Base-by-base conservation (phyloP, 2,329 filamentous ascomycete species). In the Clonostachys sp. region DNA sequence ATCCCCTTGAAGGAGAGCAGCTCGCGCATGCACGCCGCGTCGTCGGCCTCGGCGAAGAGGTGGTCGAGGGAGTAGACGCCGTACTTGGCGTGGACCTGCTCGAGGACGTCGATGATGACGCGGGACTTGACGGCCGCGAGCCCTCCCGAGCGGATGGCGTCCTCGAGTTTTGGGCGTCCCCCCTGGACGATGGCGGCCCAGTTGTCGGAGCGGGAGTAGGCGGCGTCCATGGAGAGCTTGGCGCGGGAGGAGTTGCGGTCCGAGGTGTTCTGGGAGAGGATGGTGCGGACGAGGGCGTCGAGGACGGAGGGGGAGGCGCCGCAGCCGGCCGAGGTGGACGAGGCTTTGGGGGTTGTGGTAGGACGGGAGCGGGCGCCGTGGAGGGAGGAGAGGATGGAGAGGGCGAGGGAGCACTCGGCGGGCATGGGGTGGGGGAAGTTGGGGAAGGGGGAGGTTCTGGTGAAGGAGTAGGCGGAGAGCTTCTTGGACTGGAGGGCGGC, bases 101-200 rank as follows among this genome's bases (percentile, higher is more conserved):
- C 68, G 56, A 51, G 68, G 46, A 90, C 84, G 35, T 68, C 65
- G 53, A 91, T 80, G 55, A 92, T 88, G 55, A 84, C 81, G 49
- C 79, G 83, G 58, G 82, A 87, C 65, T 92, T 94, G n/a, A 80
- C 73, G 35, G 78, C 77, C 13, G 83, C 84, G 2, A 92, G 70
- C 0, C 89, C 89, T 33, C 88, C 89, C 20, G 74, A 74, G 61
- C 82, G 81, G 57, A 91, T 91, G 0, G 87, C 80, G 54, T 82
- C 72, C 50, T 72, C 64, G 6, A 77, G 61, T 52, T 63, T 65
- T 13, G 59, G 51, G 40, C 61, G 60, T 0, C 73, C 70, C 35
- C 71, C 72, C 2, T 50, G 51, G 6, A 57, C 68, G 45, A 77
- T 70, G 36, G 57, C 62, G 0, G 62, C 65, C 73, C 73, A 77